Percentiles rank a stretch among this genome's conserved stretches.
Evolutionary conservation across 352 stramenopile species (phyloP).

Genomic region (Phytophthora agathidicida): DNA sequence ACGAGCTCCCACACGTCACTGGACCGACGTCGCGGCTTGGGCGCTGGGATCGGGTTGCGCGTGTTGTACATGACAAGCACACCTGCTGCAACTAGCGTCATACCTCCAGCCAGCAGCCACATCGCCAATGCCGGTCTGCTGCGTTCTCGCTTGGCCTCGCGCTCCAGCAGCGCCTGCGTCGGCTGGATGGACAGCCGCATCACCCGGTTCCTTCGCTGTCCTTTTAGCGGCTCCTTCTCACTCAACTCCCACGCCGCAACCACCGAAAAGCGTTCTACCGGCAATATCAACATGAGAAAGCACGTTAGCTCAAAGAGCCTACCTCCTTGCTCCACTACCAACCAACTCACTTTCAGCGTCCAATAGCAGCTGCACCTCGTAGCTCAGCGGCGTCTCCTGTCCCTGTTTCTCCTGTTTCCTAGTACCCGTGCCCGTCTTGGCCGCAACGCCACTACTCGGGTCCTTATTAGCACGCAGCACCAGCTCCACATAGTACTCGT

Average conservation of each 20-base stretch:
- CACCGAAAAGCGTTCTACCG: slow-evolving; percentile 55
- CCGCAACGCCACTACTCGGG: slow-evolving; percentile 20
- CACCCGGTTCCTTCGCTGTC: slow-evolving; percentile 29
- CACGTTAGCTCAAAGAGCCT: slow-evolving; percentile 3
- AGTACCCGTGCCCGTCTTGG: slow-evolving; percentile 32
- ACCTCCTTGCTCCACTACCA: not conserved
- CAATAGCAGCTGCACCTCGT: slow-evolving; percentile 59
- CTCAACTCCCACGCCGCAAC: slow-evolving; percentile 68
- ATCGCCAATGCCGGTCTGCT: slow-evolving; percentile 22
- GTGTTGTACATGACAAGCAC: slow-evolving; percentile 57
- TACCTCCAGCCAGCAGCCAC: slow-evolving; percentile 53
- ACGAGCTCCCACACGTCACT: slow-evolving; percentile 60
- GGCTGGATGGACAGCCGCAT: slow-evolving; percentile 58
- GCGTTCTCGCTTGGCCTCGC: slow-evolving; percentile 29
- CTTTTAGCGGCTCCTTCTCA: slow-evolving; percentile 26
- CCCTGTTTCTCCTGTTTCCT: slow-evolving; percentile 25
- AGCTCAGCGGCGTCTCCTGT: slow-evolving; percentile 36
- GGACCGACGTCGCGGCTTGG: slow-evolving; percentile 33
- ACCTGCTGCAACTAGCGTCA: slow-evolving; percentile 53
- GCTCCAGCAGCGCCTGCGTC: slow-evolving; percentile 43
- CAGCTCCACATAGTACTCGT: slow-evolving; percentile 38
- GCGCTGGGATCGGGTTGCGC: slow-evolving; percentile 32
- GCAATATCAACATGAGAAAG: not conserved
- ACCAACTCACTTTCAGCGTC: slow-evolving; percentile 35
- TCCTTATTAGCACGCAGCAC: slow-evolving; percentile 31